Evolutionary conservation across 2,329 filamentous ascomycete genomes (phyloP), one percentile per base, ranked within the genome.

Genomic region (Myriangium duriaei): DNA sequence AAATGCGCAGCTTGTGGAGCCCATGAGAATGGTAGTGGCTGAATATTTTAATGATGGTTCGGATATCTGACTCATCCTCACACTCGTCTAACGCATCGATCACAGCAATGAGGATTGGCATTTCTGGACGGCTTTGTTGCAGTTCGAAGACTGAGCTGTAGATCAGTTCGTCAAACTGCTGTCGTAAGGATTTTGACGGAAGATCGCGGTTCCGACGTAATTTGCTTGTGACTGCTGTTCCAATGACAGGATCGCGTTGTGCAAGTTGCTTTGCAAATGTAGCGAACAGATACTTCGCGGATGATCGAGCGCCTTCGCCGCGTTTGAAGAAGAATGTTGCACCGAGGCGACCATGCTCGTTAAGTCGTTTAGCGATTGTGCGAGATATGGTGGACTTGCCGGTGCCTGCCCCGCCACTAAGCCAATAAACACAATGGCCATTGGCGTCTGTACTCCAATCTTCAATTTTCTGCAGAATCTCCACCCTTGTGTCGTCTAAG

Each of bases 31-130:
- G 41, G 11, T 41, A 29, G 18, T 45, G 37, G 12, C 49, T 41
- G 0, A 59, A 39, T 10, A 58, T 46, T 3, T 46, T 13, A 26
- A 62, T 49, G n/a, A 63, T 51, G 5, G 36, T 5, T 31, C 33
- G 34, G 9, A 58, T 51, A 4, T 32, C 36, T 3, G 16, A 4
- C 5, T 15, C 11, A 4, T 30, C 13, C 13, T 54, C 53, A 32
- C 56, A 60, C 40, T 59, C 57, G 37, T 60, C 57, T 3, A 61
- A 45, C 11, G 57, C 57, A 42, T 49, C 47, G 11, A 64, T 45
- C 1, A 64, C 49, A 7, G 59, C 14, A 15, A 45, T 31, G 17
- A 30, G 33, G 11, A 5, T n/a, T n/a, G n/a, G n/a, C n/a, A n/a
- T n/a, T n/a, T n/a, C n/a, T n/a, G n/a, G n/a, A n/a, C n/a, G n/a